These are phyloP conservation scores for Linum lewisii DNA, from an alignment of 345 rosid species.

Conservation along the genomic window DNA sequence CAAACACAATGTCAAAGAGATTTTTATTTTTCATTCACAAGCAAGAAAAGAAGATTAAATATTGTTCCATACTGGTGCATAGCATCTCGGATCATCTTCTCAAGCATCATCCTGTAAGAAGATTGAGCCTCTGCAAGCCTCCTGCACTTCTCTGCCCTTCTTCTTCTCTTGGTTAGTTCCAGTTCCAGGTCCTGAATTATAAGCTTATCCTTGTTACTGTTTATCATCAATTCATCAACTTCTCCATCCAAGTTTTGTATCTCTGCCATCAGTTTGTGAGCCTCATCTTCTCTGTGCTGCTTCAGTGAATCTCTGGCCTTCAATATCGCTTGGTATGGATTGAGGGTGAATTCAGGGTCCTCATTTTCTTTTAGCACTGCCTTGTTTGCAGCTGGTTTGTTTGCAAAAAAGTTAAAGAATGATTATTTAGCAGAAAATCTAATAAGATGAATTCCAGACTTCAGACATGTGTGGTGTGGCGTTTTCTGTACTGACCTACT, in stretches of 20 bases:
- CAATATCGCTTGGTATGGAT: slow-evolving; percentile 73
- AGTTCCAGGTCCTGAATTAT: slow-evolving; percentile 70
- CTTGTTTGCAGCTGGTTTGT: slow-evolving; percentile 49
- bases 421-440: neutral
- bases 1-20: no score
- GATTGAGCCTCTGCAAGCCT: slow-evolving; percentile 89
- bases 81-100: slow-evolving; percentile 96
- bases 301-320: slow-evolving; percentile 75
- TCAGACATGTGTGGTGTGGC: no score
- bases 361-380: slow-evolving; percentile 57
- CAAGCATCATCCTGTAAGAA: slow-evolving; percentile 64
- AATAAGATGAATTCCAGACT: neutral
- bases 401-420: neutral
- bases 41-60: no score
- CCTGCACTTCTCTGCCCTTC: slow-evolving; percentile 93
- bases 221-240: slow-evolving; percentile 41
- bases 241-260: slow-evolving; percentile 58
- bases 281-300: slow-evolving; percentile 47
- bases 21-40: neutral
- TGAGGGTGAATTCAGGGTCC: slow-evolving; percentile 41
- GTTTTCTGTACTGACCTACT: slow-evolving; percentile 63
- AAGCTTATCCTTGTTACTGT: slow-evolving; percentile 54
- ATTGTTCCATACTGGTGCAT: slow-evolving; percentile 82
- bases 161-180: slow-evolving; percentile 59
- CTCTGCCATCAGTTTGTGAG: slow-evolving; percentile 46